phyloP scores from a whole-genome alignment of 225 moss, liverwort and hornwort genomes.

The Physcomitrellopsis africana region DNA sequence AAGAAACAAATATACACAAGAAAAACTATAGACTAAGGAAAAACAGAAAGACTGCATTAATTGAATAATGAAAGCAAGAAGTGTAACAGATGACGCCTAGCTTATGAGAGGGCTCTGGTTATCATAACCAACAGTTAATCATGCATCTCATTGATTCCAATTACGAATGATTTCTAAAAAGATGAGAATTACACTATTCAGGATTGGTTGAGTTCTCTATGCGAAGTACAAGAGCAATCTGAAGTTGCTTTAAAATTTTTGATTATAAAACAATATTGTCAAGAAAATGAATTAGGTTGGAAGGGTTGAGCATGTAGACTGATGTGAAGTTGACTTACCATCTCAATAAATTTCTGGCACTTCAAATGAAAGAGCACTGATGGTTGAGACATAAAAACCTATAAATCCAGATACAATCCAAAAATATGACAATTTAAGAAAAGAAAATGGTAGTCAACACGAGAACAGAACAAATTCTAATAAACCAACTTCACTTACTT shows the following conservation, averaged over 20 bases:
- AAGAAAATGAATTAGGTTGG: background rate
- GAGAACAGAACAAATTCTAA: background rate
- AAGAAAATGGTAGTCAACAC: background rate
- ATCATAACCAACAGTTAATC: background rate
- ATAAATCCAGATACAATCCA: slow-evolving; percentile 17
- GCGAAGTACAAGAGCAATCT: background rate
- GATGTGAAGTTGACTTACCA: slow-evolving; percentile 33
- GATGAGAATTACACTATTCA: background rate
- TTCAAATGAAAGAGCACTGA: slow-evolving; percentile 49
- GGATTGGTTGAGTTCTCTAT: background rate
- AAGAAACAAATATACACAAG: slow-evolving; percentile 7
- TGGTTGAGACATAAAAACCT: slow-evolving; percentile 53
- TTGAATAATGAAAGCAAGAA: slow-evolving; percentile 9
- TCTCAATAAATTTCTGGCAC: slow-evolving; percentile 53
- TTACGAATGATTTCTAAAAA: background rate
- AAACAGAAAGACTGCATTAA: background rate
- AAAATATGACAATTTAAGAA: background rate
- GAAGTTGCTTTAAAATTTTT: background rate
- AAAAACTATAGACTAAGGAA: background rate
- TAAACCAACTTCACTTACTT: background rate
- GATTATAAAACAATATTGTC: background rate
- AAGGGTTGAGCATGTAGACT: background rate
- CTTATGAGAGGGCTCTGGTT: background rate
- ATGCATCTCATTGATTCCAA: background rate
- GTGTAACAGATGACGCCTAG: background rate